Percentiles rank a stretch among this genome's conserved stretches.
Conservation (phyloP, 208 protist species). For the Spongospora subterranea region DNA sequence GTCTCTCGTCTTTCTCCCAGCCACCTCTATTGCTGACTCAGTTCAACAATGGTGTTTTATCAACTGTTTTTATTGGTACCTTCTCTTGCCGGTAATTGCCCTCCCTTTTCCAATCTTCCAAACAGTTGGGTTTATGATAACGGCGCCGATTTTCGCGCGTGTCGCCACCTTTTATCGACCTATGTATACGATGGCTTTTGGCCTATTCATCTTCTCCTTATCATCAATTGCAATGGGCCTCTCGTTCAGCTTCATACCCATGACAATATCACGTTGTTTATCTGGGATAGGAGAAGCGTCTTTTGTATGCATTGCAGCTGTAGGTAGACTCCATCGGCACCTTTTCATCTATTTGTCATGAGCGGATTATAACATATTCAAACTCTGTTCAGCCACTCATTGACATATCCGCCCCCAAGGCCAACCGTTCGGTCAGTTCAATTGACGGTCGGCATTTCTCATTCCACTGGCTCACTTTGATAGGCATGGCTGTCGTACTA, state of each 20-base stretch:
- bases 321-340: neutral
- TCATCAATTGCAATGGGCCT: neutral
- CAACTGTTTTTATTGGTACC: slow-evolving; percentile 17
- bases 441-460: neutral
- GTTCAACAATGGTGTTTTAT: neutral
- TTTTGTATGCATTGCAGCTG: slow-evolving; percentile 43
- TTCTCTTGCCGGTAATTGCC: neutral
- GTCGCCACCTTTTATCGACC: neutral
- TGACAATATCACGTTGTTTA: neutral
- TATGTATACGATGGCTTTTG: neutral
- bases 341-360: no score
- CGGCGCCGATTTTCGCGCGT: neutral
- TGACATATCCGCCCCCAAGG: neutral
- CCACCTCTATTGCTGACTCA: neutral
- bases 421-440: neutral
- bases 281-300: neutral
- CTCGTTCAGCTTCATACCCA: neutral
- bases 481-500: slow-evolving; percentile 25
- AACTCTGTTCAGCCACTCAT: neutral
- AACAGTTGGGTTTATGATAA: slow-evolving; percentile 31
- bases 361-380: neutral
- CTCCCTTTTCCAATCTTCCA: neutral
- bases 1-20: neutral
- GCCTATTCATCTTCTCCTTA: neutral
- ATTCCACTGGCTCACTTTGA: neutral